Base-by-base conservation (phyloP, 2,329 filamentous ascomycete genomes). In the Lachnellula willkommii region DNA sequence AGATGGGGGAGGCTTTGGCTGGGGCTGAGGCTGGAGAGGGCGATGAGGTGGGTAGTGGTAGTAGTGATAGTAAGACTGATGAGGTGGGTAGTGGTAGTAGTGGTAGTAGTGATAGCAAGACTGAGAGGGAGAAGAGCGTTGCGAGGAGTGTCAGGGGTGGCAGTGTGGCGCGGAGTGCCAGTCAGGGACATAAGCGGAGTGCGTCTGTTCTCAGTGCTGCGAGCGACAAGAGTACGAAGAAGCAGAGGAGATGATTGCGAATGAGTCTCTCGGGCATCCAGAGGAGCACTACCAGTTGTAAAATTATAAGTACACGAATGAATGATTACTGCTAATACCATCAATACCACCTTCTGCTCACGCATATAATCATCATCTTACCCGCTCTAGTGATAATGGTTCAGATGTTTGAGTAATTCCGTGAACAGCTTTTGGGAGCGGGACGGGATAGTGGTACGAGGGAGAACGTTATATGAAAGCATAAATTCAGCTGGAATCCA, bases 181-280 rank as follows among this genome's bases (percentile, higher is more conserved):
- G 86, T 66, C 28, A 32, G 28, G 84, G 73, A 55, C 85, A 88
- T 61, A 95, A 95, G 75, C 81, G 90, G 57, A 94, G 90, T 69
- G 89, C 89, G 1, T 95, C 90, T 70, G 89, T 91, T 35, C 70
- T 95, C 52, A 93, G 89, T 69, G 75, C 78, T 15, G 74, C 75
- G 5, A 90, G 87, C 69, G 85, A 90, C 55, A 79, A 78, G 68
- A 77, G 75, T 62, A 67, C 69, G 7, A 80, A 80, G 67, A 72
- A 76, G 52, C 75, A 77, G 65, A 76, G 73, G 64, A 77, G 20
- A 24, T 45, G 11, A 45, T 12, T 12, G 11, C 1, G 28, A 32
- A 32, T 32, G 9, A 32, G 9, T 32, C 28, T 32, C 28, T 32
- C 28, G 9, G 2, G 9, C 12, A 3, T 12, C 9, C 28, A 32